Evolutionary conservation across 495 filamentous ascomycete species (phyloP).

Genomic region (Penicillium daleae): DNA sequence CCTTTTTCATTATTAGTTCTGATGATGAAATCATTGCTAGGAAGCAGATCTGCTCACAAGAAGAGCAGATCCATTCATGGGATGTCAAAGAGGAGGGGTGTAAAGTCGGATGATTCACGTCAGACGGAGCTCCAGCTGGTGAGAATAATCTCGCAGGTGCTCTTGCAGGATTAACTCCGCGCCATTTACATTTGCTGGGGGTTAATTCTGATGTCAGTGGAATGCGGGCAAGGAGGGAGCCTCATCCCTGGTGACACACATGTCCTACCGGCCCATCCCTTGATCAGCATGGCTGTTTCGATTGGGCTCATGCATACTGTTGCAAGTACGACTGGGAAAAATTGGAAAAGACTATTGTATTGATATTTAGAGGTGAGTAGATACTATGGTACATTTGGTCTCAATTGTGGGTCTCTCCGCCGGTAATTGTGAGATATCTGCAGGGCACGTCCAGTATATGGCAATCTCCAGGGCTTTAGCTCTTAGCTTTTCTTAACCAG

Average conservation of each 20-base stretch:
- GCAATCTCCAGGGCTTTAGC: neutral
- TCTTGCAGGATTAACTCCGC: neutral
- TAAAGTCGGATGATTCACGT: neutral
- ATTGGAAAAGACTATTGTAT: neutral
- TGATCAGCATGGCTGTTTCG: slow-evolving; percentile 4
- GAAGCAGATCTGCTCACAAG: neutral
- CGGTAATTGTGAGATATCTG: neutral
- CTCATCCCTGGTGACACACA: slow-evolving; percentile 9
- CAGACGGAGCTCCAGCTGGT: neutral
- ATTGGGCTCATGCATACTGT: too few species aligned
- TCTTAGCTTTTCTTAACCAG: neutral
- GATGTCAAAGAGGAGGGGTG: neutral
- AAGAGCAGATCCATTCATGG: neutral
- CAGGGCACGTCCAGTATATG: neutral
- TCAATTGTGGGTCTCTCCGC: neutral
- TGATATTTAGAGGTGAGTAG: neutral
- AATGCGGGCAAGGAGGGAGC: slow-evolving; percentile 11
- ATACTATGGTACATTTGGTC: neutral
- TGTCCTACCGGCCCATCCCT: slow-evolving; percentile 11
- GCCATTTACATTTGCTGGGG: neutral
- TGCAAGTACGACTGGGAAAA: neutral
- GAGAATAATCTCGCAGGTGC: neutral
- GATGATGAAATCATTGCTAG: neutral
- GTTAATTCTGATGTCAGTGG: slow-evolving; percentile 22
- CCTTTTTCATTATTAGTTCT: neutral